Percentiles rank a stretch among this genome's conserved stretches.
These are phyloP conservation scores for Corynascus novoguineensis DNA, from an alignment of 495 filamentous ascomycete genomes.

Conservation along the genomic window DNA sequence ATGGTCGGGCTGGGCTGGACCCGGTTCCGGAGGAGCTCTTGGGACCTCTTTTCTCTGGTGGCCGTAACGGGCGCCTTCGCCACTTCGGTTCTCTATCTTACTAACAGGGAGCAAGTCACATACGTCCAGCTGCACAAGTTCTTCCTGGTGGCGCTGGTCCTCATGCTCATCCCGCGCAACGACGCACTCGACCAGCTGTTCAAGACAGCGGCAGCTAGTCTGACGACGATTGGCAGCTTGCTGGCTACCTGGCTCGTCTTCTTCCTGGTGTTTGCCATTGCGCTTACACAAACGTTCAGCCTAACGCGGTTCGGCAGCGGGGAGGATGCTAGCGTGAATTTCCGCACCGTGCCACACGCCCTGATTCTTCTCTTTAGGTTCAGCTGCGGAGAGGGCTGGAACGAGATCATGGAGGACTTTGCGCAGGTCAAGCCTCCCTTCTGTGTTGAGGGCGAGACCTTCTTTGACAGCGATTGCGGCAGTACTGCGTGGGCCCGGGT, in stretches of 20 bases:
- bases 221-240: slow-evolving; percentile 85
- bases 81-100: slow-evolving; percentile 64
- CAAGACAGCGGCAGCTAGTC: slow-evolving; percentile 96
- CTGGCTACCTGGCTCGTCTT: slow-evolving; percentile 96
- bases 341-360: slow-evolving; percentile 87
- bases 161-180: slow-evolving; percentile 92
- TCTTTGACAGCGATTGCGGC: slow-evolving; percentile 88
- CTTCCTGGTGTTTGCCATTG: slow-evolving; percentile 94
- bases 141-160: slow-evolving; percentile 83
- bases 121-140: slow-evolving; percentile 84
- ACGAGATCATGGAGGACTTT: slow-evolving; percentile 93
- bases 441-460: slow-evolving; percentile 61
- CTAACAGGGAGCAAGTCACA: slow-evolving; percentile 47
- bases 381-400: slow-evolving; percentile 94
- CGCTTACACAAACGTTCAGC: slow-evolving; percentile 92
- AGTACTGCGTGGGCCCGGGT: slow-evolving; percentile 78
- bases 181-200: slow-evolving; percentile 98
- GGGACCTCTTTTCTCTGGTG: slow-evolving; percentile 87
- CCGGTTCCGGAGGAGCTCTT: slow-evolving; percentile 86
- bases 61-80: slow-evolving; percentile 79
- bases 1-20: slow-evolving; percentile 88
- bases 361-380: slow-evolving; percentile 89
- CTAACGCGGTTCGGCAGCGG: slow-evolving; percentile 77
- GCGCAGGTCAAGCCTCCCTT: slow-evolving; percentile 68
- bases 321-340: slow-evolving; percentile 80